A percentile compares a stretch with the other conserved stretches of the same genome.
phyloP scores from a whole-genome alignment of 345 rosid species.

The Eucalyptus pauciflora region DNA sequence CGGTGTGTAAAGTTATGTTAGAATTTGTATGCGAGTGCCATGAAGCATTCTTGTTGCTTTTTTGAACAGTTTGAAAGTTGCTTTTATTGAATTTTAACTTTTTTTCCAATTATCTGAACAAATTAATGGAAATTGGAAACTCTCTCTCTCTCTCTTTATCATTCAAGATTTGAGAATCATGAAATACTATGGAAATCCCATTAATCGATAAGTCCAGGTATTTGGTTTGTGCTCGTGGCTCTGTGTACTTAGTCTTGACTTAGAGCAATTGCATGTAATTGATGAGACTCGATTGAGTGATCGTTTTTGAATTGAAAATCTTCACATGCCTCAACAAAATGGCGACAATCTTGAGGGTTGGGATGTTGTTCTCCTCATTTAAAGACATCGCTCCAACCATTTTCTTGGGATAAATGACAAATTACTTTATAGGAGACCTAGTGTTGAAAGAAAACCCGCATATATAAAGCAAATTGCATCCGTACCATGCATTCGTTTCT shows the following conservation, averaged over 20 bases:
- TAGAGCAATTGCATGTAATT: not conserved
- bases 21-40: not conserved
- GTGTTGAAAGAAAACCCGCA: not conserved
- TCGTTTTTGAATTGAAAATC: not conserved
- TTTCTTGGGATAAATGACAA: not conserved
- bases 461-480: not conserved
- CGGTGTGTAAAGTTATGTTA: not conserved
- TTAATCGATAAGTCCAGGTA: not conserved
- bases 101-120: not conserved
- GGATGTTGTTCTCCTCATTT: not conserved
- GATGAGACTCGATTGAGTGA: not conserved
- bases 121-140: not conserved
- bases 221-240: not conserved
- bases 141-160: not conserved
- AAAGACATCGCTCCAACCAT: not conserved
- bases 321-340: not conserved
- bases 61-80: not conserved
- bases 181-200: not conserved
- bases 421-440: not conserved
- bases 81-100: not conserved
- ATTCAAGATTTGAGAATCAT: not conserved
- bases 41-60: not conserved
- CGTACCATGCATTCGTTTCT: not conserved
- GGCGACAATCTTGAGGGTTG: not conserved
- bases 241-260: fast-evolving